Evolutionary conservation across 1,139 yeast species (phyloP).

Genomic region (Pichia cactophila): DNA sequence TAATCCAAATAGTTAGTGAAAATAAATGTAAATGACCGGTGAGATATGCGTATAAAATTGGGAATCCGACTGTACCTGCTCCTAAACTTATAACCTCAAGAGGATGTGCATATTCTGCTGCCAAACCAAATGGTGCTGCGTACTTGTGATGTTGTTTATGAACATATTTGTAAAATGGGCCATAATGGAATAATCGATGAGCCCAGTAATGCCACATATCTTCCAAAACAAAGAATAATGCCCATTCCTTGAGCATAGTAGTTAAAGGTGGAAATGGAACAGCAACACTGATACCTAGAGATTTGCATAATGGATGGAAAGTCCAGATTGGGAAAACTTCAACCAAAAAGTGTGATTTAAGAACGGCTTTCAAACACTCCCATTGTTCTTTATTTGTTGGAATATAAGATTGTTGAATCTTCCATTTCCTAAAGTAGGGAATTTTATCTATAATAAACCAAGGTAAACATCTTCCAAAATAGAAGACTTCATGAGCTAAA

Average conservation of each 20-base stretch:
- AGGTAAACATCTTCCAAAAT: conserved; percentile 83
- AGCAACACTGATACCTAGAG: conserved; percentile 63
- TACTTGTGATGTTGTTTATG: conserved; percentile 97
- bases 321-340: conserved; percentile 97
- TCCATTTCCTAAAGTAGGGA: conserved; percentile 70
- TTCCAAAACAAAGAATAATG: conserved; percentile 73
- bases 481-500: conserved; percentile 68
- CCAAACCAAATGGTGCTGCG: conserved; percentile 94
- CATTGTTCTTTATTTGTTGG: conserved; percentile 82
- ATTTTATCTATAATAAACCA: conserved; percentile 76
- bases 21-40: conserved; percentile 68
- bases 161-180: conserved; percentile 79
- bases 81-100: conserved; percentile 87
- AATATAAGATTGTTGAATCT: conserved; percentile 73
- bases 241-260: conserved; percentile 57
- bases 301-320: conserved; percentile 83
- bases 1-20: conserved; percentile 81
- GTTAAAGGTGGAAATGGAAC: conserved; percentile 77
- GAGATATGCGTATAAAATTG: conserved; percentile 62
- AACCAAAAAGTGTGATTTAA: conserved; percentile 79
- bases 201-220: conserved; percentile 97
- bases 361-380: conserved; percentile 82
- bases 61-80: conserved; percentile 92
- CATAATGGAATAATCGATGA: conserved; percentile 83
- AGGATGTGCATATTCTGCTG: conserved; percentile 99